A percentile compares a stretch with the other conserved stretches of the same genome.
phyloP scores from a whole-genome alignment of 805 yeast species.

The Clavispora fructus region DNA sequence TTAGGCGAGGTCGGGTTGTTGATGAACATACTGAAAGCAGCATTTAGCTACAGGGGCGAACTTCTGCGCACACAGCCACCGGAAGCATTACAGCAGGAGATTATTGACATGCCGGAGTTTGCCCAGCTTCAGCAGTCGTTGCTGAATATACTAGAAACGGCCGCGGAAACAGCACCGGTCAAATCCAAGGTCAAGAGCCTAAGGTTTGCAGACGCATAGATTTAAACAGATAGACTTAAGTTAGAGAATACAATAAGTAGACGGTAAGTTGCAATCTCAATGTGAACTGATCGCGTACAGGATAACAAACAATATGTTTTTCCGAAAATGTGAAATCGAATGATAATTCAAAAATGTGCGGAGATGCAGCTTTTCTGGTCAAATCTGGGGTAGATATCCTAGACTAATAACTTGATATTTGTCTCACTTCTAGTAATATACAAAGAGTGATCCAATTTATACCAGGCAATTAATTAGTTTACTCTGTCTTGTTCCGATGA shows the following conservation, averaged over 20 bases:
- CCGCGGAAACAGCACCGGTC: background rate
- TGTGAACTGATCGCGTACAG: too few species aligned
- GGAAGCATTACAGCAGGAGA: background rate
- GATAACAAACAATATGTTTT: too few species aligned
- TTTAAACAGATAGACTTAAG: background rate
- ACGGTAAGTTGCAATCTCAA: background rate
- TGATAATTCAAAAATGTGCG: too few species aligned
- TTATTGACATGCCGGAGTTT: background rate
- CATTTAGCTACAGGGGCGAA: conserved; percentile 5
- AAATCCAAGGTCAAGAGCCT: conserved; percentile 1
- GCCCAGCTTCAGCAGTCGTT: background rate
- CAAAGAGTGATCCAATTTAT: too few species aligned
- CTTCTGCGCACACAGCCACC: background rate
- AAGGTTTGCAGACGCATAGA: conserved; percentile 2
- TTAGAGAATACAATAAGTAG: background rate
- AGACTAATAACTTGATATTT: too few species aligned
- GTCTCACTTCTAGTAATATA: too few species aligned
- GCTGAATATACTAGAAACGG: background rate
- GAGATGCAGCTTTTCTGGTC: too few species aligned
- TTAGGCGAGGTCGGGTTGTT: conserved; percentile 9
- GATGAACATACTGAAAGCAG: conserved; percentile 10
- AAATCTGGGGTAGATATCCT: too few species aligned
- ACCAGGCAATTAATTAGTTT: too few species aligned
- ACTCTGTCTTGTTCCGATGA: too few species aligned
- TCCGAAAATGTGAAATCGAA: too few species aligned